These are phyloP conservation scores for Globisporangium cylindrosporum DNA, from an alignment of 352 stramenopile species.

Conservation along the genomic window DNA sequence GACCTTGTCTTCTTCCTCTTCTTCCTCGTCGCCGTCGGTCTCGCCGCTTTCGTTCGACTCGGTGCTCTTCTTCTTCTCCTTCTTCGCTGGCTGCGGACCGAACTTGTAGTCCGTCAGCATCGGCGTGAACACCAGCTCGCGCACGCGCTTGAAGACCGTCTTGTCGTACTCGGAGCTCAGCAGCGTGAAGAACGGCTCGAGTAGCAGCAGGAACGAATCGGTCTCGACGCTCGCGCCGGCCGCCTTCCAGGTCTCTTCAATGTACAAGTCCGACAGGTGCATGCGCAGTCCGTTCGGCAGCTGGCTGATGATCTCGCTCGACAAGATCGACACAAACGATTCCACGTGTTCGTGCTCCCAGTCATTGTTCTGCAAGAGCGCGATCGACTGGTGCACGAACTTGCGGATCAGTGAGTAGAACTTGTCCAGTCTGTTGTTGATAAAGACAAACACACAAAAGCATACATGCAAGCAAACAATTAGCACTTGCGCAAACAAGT, in stretches of 20 bases:
- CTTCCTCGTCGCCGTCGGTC: conserved; percentile 43
- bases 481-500: not conserved
- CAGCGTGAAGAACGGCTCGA: conserved; percentile 83
- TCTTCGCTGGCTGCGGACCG: conserved; percentile 39
- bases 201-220: conserved; percentile 60
- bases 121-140: conserved; percentile 68
- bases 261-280: conserved; percentile 73
- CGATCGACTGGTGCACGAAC: conserved; percentile 69
- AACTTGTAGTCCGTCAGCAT: conserved; percentile 74
- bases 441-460: not conserved
- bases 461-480: not conserved
- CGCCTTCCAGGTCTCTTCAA: conserved; percentile 61
- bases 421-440: conserved; percentile 58
- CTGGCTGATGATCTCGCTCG: conserved; percentile 69
- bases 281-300: conserved; percentile 79
- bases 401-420: conserved; percentile 85
- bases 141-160: conserved; percentile 75
- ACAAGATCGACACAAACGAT: conserved; percentile 62
- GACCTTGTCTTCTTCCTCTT: conserved; percentile 51
- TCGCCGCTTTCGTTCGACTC: conserved; percentile 44
- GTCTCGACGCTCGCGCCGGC: conserved; percentile 50
- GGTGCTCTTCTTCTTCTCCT: conserved; percentile 31
- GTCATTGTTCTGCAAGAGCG: conserved; percentile 53
- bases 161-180: conserved; percentile 78
- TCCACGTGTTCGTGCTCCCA: conserved; percentile 48